phyloP scores from a whole-genome alignment of 176 grass and related monocot genomes.

The Carex myosuroides region DNA sequence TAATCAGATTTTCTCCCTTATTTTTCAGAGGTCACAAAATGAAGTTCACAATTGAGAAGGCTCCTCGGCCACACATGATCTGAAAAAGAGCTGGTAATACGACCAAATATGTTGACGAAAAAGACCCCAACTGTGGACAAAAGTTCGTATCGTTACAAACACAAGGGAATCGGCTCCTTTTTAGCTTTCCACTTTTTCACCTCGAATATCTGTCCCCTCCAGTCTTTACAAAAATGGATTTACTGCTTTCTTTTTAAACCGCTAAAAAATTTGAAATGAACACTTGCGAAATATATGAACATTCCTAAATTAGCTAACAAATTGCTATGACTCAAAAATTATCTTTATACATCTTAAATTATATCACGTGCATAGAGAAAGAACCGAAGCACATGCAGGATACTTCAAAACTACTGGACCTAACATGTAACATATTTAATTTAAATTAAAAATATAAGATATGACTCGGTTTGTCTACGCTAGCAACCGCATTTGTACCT shows the following conservation, averaged over 20 bases:
- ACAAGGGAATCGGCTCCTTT: conserved; percentile 3
- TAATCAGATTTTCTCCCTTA: no score
- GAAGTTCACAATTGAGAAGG: neutral
- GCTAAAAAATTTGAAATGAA: neutral
- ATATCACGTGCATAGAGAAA: neutral
- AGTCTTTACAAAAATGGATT: neutral
- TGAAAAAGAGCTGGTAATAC: neutral
- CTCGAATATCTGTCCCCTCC: neutral
- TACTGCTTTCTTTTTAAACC: neutral
- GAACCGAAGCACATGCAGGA: neutral
- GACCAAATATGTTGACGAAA: conserved; percentile 8
- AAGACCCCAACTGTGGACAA: neutral
- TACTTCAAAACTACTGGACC: neutral
- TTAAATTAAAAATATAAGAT: neutral
- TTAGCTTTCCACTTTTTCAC: conserved; percentile 20
- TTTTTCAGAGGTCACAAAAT: neutral
- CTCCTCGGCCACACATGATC: neutral
- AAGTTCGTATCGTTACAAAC: conserved; percentile 15
- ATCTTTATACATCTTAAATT: neutral
- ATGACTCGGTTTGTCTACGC: neutral
- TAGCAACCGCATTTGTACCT: neutral
- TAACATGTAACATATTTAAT: neutral
- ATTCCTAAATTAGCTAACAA: neutral
- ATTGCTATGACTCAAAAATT: neutral
- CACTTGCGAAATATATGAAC: neutral